Evolutionary conservation across 2,329 filamentous ascomycete species (phyloP).

Genomic region (Clarireedia hainanense): DNA sequence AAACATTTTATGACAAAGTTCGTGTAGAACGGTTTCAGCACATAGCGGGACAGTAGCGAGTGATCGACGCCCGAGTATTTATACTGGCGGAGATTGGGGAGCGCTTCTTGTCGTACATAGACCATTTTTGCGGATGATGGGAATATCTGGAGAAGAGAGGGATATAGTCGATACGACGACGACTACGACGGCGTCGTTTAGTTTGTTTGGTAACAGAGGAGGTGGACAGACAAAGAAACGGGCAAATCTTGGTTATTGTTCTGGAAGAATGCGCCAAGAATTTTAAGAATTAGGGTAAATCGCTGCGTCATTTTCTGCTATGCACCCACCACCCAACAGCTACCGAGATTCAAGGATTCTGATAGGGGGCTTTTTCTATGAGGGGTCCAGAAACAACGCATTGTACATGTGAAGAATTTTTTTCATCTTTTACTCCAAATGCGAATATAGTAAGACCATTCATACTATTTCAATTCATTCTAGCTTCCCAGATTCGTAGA

Average conservation of each 20-base stretch:
- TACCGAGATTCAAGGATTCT: constrained; percentile 7
- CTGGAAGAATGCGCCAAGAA: constrained; percentile 14
- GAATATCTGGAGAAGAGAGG: neutral
- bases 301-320: constrained; percentile 9
- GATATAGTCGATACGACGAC: too few species aligned
- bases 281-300: neutral
- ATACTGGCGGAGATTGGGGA: constrained; percentile 85
- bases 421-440: neutral
- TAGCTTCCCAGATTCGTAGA: too few species aligned
- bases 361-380: constrained; percentile 2
- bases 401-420: constrained; percentile 1
- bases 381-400: neutral
- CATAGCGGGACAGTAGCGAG: constrained; percentile 82
- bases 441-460: too few species aligned
- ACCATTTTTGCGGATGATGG: constrained; percentile 54
- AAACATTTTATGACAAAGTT: constrained; percentile 91
- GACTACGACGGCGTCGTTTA: too few species aligned
- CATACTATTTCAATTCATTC: too few species aligned
- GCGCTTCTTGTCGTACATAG: constrained; percentile 87
- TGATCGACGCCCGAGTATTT: constrained; percentile 91
- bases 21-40: constrained; percentile 96
- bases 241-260: neutral
- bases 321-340: neutral
- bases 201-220: too few species aligned
- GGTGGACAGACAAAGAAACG: neutral